Percentiles rank a stretch among this genome's conserved stretches.
phyloP scores from a whole-genome alignment of 306 rosid genomes.

The Vigna unguiculata region DNA sequence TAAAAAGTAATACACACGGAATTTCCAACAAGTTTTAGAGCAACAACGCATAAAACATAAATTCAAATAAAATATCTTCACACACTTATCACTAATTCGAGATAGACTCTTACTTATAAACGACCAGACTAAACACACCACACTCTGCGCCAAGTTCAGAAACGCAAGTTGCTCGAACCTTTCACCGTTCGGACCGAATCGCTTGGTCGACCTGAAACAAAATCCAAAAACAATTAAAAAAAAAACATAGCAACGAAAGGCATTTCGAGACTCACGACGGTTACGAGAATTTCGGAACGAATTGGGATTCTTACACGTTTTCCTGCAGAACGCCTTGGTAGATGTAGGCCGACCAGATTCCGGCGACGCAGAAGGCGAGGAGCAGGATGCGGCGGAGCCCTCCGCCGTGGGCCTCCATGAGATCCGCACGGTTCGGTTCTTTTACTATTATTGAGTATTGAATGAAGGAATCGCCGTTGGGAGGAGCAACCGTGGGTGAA shows the following conservation, averaged over 20 bases:
- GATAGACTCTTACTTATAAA: slow-evolving; percentile 70
- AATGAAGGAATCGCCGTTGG: slow-evolving; percentile 18
- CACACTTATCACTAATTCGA: background rate
- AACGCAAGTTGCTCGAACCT: slow-evolving; percentile 93
- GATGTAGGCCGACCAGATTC: slow-evolving; percentile 95
- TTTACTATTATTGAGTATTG: background rate
- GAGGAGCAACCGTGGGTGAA: background rate
- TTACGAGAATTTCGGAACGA: background rate
- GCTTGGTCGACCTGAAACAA: slow-evolving; percentile 81
- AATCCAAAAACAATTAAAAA: background rate
- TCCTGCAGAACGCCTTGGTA: slow-evolving; percentile 98
- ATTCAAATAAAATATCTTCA: slow-evolving; percentile 1
- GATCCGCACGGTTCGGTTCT: slow-evolving; percentile 43
- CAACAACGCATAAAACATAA: background rate
- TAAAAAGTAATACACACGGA: background rate
- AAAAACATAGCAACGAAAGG: background rate
- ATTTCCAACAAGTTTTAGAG: background rate
- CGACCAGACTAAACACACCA: slow-evolving; percentile 95
- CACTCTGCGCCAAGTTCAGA: slow-evolving; percentile 89
- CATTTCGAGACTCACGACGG: slow-evolving; percentile 13
- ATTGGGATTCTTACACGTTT: slow-evolving; percentile 67
- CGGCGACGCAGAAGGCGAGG: slow-evolving; percentile 84
- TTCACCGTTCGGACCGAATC: slow-evolving; percentile 77
- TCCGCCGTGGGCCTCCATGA: slow-evolving; percentile 86
- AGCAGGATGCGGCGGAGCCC: slow-evolving; percentile 77